Conservation (phyloP, 2,329 filamentous ascomycete genomes). For the Penicillium sp. region DNA sequence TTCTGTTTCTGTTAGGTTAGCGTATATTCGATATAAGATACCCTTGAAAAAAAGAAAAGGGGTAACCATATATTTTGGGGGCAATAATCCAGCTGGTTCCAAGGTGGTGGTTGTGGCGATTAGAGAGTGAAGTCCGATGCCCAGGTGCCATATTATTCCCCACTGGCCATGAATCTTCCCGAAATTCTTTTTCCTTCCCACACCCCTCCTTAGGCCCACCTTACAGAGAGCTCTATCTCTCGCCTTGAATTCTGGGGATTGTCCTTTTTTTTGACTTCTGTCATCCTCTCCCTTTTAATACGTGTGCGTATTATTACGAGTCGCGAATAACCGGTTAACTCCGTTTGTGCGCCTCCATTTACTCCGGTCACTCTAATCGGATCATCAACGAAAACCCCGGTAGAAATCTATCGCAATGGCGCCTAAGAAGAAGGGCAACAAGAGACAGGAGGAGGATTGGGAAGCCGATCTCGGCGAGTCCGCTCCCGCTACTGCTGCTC, state of each 20-base stretch:
- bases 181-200: conserved; percentile 24
- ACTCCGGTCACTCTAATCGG: conserved; percentile 18
- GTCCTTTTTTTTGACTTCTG: conserved; percentile 1
- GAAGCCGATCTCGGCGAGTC: conserved; percentile 86
- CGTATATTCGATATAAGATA: background rate
- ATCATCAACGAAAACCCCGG: conserved; percentile 1
- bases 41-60: background rate
- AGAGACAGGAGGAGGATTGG: conserved; percentile 86
- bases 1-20: background rate
- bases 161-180: conserved; percentile 25
- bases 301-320: conserved; percentile 3
- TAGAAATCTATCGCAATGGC: conserved; percentile 59
- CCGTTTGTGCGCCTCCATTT: conserved; percentile 25
- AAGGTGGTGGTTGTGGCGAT: conserved; percentile 1
- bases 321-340: conserved; percentile 27
- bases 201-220: conserved; percentile 18
- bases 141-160: conserved; percentile 16
- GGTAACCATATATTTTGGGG: background rate
- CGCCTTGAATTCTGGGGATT: conserved; percentile 23
- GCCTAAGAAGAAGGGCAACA: conserved; percentile 93
- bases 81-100: background rate
- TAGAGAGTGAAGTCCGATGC: conserved; percentile 17
- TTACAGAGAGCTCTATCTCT: conserved; percentile 9
- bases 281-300: background rate
- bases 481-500: conserved; percentile 49